Percentiles rank a stretch among this genome's conserved stretches.
These are phyloP conservation scores for Fusarium secorum DNA, from an alignment of 2,329 filamentous ascomycete species.

Conservation along the genomic window DNA sequence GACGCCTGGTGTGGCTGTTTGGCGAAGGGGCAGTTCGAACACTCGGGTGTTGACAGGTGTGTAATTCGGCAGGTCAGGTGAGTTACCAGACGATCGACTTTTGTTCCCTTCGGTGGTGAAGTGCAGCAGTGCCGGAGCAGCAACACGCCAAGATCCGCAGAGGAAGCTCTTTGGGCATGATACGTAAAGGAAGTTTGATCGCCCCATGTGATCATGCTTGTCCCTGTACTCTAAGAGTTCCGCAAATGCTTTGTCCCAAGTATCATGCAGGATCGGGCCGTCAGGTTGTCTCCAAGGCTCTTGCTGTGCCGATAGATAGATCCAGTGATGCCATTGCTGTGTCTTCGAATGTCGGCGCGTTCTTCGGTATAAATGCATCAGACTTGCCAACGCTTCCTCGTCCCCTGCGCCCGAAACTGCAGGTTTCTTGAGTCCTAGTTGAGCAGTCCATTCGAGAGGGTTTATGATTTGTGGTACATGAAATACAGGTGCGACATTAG, in stretches of 20 bases:
- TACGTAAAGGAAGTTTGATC: not conserved
- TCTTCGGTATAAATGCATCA: no score
- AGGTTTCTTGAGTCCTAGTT: no score
- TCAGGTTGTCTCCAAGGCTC: not conserved
- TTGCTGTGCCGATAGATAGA: not conserved
- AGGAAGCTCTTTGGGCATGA: not conserved
- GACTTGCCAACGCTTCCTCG: no score
- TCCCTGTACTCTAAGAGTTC: no score
- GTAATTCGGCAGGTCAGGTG: not conserved
- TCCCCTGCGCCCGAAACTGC: no score
- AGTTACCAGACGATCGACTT: fast-evolving
- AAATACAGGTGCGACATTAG: no score
- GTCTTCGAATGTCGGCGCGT: no score
- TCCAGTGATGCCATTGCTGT: no score
- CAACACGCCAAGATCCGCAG: not conserved
- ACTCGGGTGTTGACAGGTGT: not conserved
- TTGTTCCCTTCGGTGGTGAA: not conserved
- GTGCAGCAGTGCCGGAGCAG: not conserved
- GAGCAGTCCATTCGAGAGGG: no score
- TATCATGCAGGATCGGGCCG: not conserved
- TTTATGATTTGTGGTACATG: no score
- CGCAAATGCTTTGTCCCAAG: no score
- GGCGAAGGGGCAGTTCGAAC: not conserved
- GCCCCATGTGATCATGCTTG: no score
- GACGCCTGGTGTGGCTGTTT: not conserved